Base-by-base conservation (phyloP, 192 early-diverging fungal species). In the Coemansia sp. region DNA sequence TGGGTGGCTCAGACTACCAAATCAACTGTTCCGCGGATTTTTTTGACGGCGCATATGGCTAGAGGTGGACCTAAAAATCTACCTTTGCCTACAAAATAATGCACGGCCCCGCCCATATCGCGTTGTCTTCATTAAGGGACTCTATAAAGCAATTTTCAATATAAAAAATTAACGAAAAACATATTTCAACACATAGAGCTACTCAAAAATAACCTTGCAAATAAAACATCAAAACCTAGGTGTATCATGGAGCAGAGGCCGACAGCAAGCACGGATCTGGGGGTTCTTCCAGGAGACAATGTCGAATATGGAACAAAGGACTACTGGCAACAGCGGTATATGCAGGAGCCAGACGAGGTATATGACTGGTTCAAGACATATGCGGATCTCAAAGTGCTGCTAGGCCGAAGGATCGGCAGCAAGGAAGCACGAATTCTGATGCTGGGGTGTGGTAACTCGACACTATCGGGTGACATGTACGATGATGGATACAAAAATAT, bases 291-390 rank as follows among this genome's bases (percentile, higher is more conserved):
- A 14, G 77, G 79, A n/a, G 78, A 85, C 58, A 87, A 87, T 34
- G 83, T 83, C 32, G 87, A 85, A 47, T 94, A 93, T 67, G 89
- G 85, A 24, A 88, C 86, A 49, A 72, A 83, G 53, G 85, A 88
- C 59, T 94, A 93, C 79, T 94, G 92, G 92, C 87, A 92, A 48
- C 73, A 82, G 69, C 84, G 83, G 25, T 87, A 89, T 51, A 28
- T 71, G 60, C 71, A 82, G 74, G 82, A 80, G 64, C 72, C 63
- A 3, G 49, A 58, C 41, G 28, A 67, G 31, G 85, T 85, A 0
- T 95, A 93, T 73, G 94, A 94, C 81, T 95, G 94, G 93, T 93
- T 93, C 76, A 92, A 92, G 73, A 90, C 87, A 19, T 93, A 89
- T 78, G 69, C 77, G 56, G 88, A 92, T 28, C 65, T 93, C 51